phyloP scores from a whole-genome alignment of 352 stramenopile genomes.

The Globisporangium cystogenes region DNA sequence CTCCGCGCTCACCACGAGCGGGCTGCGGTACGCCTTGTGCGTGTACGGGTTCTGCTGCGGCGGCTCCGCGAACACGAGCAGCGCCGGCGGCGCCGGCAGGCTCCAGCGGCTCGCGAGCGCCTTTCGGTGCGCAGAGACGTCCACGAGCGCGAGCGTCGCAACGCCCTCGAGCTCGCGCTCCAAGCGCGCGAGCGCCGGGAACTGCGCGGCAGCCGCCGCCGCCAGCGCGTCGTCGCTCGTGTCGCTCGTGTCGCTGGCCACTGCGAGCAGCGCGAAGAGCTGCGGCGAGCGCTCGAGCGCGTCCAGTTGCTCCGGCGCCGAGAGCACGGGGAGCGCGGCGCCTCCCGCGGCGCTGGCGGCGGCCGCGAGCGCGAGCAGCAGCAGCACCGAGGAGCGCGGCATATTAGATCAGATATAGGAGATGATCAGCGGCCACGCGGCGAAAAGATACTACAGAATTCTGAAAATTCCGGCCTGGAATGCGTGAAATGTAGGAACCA shows the following conservation, averaged over 20 bases:
- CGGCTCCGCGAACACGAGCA: constrained; percentile 54
- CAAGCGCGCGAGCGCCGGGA: constrained; percentile 28
- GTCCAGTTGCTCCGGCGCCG: constrained; percentile 7
- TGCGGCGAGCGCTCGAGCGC: constrained; percentile 7
- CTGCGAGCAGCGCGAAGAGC: constrained; percentile 9
- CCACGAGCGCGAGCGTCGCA: constrained; percentile 37
- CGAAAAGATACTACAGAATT: too few species aligned
- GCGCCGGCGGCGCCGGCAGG: constrained; percentile 30
- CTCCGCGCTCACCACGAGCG: constrained; percentile 21
- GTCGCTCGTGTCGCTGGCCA: constrained; percentile 6
- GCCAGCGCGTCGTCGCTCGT: constrained; percentile 24
- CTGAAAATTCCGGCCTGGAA: too few species aligned
- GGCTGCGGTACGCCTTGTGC: constrained; percentile 48
- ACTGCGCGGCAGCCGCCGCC: constrained; percentile 19
- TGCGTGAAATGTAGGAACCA: too few species aligned
- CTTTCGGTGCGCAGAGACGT: constrained; percentile 27
- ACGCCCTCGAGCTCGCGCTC: constrained; percentile 39
- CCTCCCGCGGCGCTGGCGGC: too few species aligned
- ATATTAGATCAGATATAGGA: too few species aligned
- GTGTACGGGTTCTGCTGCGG: constrained; percentile 78
- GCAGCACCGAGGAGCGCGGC: too few species aligned
- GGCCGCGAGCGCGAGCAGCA: too few species aligned
- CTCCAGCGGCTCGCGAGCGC: constrained; percentile 52
- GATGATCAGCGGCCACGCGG: too few species aligned
- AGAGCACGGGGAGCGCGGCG: constrained; percentile 5